Evolutionary conservation across 2,329 filamentous ascomycete genomes (phyloP), one percentile per base, ranked within the genome.

Genomic region (Penicillium italicum): DNA sequence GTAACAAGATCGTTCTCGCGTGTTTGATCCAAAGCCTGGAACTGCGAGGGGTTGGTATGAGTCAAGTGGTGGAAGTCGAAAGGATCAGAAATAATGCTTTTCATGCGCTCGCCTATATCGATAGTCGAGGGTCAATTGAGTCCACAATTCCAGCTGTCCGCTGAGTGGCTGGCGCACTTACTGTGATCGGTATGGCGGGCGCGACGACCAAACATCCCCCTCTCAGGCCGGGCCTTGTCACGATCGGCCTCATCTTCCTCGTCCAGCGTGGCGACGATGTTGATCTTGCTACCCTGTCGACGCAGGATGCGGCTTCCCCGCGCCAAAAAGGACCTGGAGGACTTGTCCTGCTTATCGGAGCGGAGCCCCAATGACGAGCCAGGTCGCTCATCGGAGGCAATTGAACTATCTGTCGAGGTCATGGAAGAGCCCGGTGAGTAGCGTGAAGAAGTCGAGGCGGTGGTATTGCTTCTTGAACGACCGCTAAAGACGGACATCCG

Each of bases 31-130:
- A 85, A 70, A 4, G 74, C 74, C 31, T 80, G 76, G 53, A 85
- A 77, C 53, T 85, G 80, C 24, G 79, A 70, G 24, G 80, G 78
- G 53, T 79, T 79, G 28, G 83, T 83, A 65, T 86, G 83, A 34
- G 82, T 82, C 50, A 87, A 70, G 64, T 86, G 84, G 59, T 86
- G 82, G 65, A 87, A 87, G 62, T 85, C 82, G 69, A 84, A 87
- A 1, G 84, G 84, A 54, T 79, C 79, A 0, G 84, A 87, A 50
- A 86, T 86, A 55, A 74, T 73, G 40, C 71, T 72, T 66, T 81
- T 82, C 50, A 76, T 53, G 20, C 71, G 69, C 51, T 73, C 70
- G 61, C 73, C 74, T 77, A 58, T 7, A 34, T 43, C 40, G 60
- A 50, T 30, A 28, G 24, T 53, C 45, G 38, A 42, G 44, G 53